Evolutionary conservation across 257 asterid species (phyloP).

Genomic region (Echium plantagineum): DNA sequence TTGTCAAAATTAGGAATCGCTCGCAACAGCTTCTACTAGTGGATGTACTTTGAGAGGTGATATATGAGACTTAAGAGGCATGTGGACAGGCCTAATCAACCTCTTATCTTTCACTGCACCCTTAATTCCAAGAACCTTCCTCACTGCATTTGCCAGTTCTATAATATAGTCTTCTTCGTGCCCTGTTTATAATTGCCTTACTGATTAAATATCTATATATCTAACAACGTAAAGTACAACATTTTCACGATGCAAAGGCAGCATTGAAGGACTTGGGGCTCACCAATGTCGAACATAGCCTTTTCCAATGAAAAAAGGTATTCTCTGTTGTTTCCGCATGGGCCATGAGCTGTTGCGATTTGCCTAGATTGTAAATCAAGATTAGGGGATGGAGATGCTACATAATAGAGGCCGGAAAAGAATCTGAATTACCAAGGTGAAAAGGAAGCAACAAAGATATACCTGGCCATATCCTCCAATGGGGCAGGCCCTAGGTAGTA

Average conservation of each 20-base stretch:
- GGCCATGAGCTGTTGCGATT: conserved; percentile 89
- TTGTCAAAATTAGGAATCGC: conserved; percentile 8
- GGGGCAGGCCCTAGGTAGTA: conserved; percentile 94
- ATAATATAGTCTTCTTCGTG: conserved; percentile 72
- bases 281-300: conserved; percentile 74
- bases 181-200: conserved; percentile 21
- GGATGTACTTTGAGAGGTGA: conserved; percentile 36
- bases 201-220: neutral
- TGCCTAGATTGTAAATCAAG: conserved; percentile 24
- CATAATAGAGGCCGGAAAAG: neutral
- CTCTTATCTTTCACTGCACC: conserved; percentile 32
- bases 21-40: conserved; percentile 32
- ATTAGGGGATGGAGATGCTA: neutral
- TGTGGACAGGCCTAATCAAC: conserved; percentile 17
- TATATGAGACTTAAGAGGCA: conserved; percentile 28
- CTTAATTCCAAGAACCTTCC: conserved; percentile 38
- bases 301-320: conserved; percentile 74
- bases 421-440: neutral
- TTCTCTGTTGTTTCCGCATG: conserved; percentile 82
- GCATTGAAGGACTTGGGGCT: neutral
- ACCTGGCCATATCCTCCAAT: conserved; percentile 65
- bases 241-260: neutral
- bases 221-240: neutral
- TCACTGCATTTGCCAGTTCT: conserved; percentile 78
- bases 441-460: neutral